phyloP scores from a whole-genome alignment of 2,329 filamentous ascomycete genomes.

The Fusarium albidum region DNA sequence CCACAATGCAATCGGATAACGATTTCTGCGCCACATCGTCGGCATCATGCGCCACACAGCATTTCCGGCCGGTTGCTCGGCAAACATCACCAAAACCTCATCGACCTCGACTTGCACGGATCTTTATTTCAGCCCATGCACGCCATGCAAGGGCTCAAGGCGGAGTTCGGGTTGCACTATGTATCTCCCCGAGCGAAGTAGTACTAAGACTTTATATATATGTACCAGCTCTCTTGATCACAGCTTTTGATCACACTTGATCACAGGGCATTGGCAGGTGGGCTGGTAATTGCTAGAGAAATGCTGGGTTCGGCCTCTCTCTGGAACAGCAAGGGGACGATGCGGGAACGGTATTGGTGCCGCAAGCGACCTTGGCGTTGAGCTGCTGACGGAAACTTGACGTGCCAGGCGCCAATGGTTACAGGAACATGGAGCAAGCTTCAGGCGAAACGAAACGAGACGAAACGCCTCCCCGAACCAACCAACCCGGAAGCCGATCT shows the following conservation, averaged over 20 bases:
- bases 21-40: slow-evolving; percentile 16
- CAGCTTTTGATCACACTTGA: too few species aligned
- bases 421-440: slow-evolving; percentile 1
- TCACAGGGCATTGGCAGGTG: not conserved
- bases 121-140: too few species aligned
- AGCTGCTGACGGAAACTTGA: slow-evolving; percentile 4
- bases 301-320: slow-evolving; percentile 11
- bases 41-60: slow-evolving; percentile 11
- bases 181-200: too few species aligned
- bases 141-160: too few species aligned
- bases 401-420: slow-evolving; percentile 18
- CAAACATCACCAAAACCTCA: too few species aligned
- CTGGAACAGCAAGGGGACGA: slow-evolving; percentile 5
- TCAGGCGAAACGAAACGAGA: slow-evolving; percentile 30
- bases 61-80: not conserved
- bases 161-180: too few species aligned
- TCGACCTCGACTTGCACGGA: too few species aligned
- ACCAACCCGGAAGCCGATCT: slow-evolving; percentile 1
- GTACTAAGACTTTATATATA: too few species aligned
- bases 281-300: slow-evolving; percentile 6
- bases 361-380: slow-evolving; percentile 33
- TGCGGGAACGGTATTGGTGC: slow-evolving; percentile 19
- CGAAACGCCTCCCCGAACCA: slow-evolving; percentile 22
- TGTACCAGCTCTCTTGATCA: not conserved
- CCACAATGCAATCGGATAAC: slow-evolving; percentile 19